A percentile compares a stretch with the other conserved stretches of the same genome.
These are phyloP conservation scores for Ustilago tritici DNA, from an alignment of 1,284 basidiomycete species.

Conservation along the genomic window DNA sequence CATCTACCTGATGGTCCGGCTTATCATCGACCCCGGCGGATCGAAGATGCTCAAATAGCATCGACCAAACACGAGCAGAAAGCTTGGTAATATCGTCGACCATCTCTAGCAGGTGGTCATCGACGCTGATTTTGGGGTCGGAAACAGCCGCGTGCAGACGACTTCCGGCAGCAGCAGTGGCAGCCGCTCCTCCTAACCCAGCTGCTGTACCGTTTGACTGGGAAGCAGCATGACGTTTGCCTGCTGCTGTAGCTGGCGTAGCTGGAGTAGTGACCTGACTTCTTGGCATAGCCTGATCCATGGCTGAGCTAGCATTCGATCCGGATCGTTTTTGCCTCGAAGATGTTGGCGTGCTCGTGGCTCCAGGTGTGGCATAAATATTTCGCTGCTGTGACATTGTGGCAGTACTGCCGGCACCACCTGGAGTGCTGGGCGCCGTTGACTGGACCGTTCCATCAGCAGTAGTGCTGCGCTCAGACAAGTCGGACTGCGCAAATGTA, in stretches of 20 bases:
- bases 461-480: conserved; percentile 22
- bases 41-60: conserved; percentile 54
- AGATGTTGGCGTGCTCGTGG: conserved; percentile 37
- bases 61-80: conserved; percentile 57
- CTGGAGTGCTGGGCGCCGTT: conserved; percentile 36
- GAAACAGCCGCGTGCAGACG: conserved; percentile 28
- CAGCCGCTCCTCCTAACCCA: conserved; percentile 10
- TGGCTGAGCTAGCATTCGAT: conserved; percentile 34
- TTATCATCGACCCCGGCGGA: conserved; percentile 29
- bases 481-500: conserved; percentile 34
- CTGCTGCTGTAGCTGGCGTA: conserved; percentile 20
- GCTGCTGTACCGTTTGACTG: conserved; percentile 15
- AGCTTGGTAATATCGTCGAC: conserved; percentile 58
- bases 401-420: background rate
- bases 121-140: conserved; percentile 36
- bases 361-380: conserved; percentile 18
- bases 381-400: conserved; percentile 15
- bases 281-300: conserved; percentile 27
- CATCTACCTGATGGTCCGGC: conserved; percentile 6
- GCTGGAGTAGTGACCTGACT: conserved; percentile 35
- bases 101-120: conserved; percentile 58
- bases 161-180: conserved; percentile 21
- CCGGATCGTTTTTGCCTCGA: conserved; percentile 42
- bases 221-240: conserved; percentile 17
- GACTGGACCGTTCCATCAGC: conserved; percentile 19